Base-by-base conservation (phyloP, 2,329 filamentous ascomycete genomes). In the Colletotrichum sp. region DNA sequence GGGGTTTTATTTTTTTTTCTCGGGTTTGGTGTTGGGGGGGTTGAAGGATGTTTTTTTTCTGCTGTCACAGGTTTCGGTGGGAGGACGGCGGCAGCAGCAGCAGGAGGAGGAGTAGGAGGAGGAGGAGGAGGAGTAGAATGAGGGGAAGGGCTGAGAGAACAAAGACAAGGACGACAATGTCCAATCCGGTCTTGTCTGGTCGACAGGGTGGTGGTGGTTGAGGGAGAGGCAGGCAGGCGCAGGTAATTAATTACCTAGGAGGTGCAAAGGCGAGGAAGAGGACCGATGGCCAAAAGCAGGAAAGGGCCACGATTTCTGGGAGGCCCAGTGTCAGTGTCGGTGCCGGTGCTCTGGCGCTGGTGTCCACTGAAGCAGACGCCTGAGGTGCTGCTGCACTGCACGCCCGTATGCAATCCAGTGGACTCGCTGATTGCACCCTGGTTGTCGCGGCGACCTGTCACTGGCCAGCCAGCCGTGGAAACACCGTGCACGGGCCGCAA, bases 381-480 rank as follows among this genome's bases (percentile, higher is more conserved):
- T 59, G 26, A 28, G 55, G 55, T 28, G 26, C 21, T 24, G 52
- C 52, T 21, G 52, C 24, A 57, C n/a, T 57, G 24, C 52, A 59
- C 55, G 21, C 21, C 39, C 44, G 44, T 49, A 49, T 49, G 44
- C 60, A 21, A 21, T 8, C n/a, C 63, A 30, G 63, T 66, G 39
- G 59, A 30, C 59, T 30, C 59, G 18, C 26, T 52, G 24, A 26
- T 32, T n/a, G n/a, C 34, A 39, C 64, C 65, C 70, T 36, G 70
- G 73, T 76, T 76, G 71, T 74, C 74, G 21, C 52, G 59, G 65
- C 24, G 65, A 76, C 74, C 69, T 32, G 59, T 62, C 18, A 32
- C 28, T 32, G 59, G 30, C 59, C 60, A 32, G 39, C 2, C 10
- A 28, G 26, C 21, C 12, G 12, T 57, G n/a, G 34, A 68, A 15